Evolutionary conservation across 345 rosid genomes (phyloP), one percentile per base, ranked within the genome.

Genomic region (Linum usitatissimum): DNA sequence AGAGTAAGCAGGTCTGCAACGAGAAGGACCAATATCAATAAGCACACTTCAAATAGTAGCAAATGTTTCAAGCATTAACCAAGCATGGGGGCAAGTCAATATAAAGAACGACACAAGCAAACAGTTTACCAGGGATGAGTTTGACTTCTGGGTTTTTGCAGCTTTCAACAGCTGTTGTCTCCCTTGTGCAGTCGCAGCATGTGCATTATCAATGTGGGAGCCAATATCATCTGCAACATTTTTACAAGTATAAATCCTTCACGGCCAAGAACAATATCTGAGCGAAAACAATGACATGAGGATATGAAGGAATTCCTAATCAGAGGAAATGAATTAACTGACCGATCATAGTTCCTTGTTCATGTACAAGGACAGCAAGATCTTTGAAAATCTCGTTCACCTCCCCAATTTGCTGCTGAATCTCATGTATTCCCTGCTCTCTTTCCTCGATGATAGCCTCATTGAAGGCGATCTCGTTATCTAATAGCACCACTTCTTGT

Each of bases 301-400:
- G 60, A 61, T 4, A 63, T 23, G 4, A 59, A 30, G 23, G 6
- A 42, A 20, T 39, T 10, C 36, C 18, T 3, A 30, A 0, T 21
- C n/a, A 58, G 9, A 18, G 40, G 20, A 59, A 42, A 18, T 53
- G 3, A 31, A 30, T 55, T 19, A 28, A 57, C 76, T 78, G 61
- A 86, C 93, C 90, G 40, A 84, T 84, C 71, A 86, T 76, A 21
- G 66, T 66, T 63, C 93, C 90, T 82, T 86, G 90, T 62, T 76
- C 82, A 55, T 73, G 81, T 34, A 82, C 87, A 68, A 84, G 65
- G 55, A 76, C 75, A 63, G 84, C 90, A 62, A 84, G 74, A 72
- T 86, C 93, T 82, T 84, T 86, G 68, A 86, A 86, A 30, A 86
- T 86, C 62, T 84, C 90, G 72, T 82, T 86, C 58, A 86, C 93